Evolutionary conservation across 1,284 basidiomycete genomes (phyloP).

Genomic region (Xanthoconium separans): DNA sequence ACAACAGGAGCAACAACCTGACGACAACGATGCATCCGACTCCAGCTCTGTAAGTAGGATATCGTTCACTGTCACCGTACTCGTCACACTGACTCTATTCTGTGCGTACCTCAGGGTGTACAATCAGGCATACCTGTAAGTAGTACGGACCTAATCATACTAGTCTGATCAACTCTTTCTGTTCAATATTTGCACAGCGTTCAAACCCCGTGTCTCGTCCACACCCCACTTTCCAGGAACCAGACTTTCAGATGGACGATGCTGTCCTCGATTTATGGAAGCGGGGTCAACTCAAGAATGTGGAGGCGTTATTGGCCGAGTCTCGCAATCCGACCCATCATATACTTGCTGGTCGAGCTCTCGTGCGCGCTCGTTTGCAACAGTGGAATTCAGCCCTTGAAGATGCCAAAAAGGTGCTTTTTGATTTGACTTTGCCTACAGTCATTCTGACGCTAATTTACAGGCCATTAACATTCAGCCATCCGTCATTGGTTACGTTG

Average conservation of each 20-base stretch:
- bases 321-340: background rate
- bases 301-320: background rate
- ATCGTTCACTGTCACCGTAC: background rate
- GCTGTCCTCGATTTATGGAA: background rate
- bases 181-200: background rate
- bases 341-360: background rate
- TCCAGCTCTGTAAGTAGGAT: background rate
- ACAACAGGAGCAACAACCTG: too few relatives aligned
- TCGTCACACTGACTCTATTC: background rate
- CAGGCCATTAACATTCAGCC: too few relatives aligned
- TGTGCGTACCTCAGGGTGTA: background rate
- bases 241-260: background rate
- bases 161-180: background rate
- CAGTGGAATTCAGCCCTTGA: background rate
- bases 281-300: background rate
- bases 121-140: too few relatives aligned
- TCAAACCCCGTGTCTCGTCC: background rate
- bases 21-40: too few relatives aligned
- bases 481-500: background rate
- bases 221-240: background rate
- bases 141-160: too few relatives aligned
- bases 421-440: too few relatives aligned
- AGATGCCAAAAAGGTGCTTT: background rate
- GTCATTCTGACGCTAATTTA: too few relatives aligned
- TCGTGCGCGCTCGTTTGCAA: background rate